A percentile compares a stretch with the other conserved stretches of the same genome.
Conservation (phyloP, 305 asterid genomes). For the Fraxinus sp. region DNA sequence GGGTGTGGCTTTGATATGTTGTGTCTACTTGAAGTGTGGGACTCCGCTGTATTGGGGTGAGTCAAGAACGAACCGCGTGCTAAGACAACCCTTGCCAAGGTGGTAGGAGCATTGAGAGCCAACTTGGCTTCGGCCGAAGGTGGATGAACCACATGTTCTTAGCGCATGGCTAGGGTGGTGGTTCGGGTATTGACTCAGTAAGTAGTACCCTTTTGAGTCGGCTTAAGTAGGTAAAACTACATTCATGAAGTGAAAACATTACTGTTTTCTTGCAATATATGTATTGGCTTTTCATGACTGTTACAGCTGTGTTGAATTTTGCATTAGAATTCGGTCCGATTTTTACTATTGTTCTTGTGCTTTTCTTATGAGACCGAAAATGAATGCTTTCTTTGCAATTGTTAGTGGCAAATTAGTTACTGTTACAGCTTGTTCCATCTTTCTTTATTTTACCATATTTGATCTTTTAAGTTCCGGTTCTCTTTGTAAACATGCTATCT, state of each 20-base stretch:
- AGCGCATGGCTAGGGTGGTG: slow-evolving; percentile 55
- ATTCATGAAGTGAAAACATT: neutral
- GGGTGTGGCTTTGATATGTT: neutral
- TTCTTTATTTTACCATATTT: neutral
- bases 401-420: no score
- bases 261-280: neutral
- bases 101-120: neutral
- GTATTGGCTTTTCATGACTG: neutral
- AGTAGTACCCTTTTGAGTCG: slow-evolving; percentile 11
- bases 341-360: neutral
- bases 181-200: slow-evolving; percentile 86
- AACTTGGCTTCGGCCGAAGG: neutral
- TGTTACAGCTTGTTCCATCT: no score
- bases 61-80: slow-evolving; percentile 8
- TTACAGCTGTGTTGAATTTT: neutral
- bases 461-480: no score
- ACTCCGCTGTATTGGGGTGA: neutral
- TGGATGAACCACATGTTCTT: slow-evolving; percentile 6
- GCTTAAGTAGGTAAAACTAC: neutral
- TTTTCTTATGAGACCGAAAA: no score
- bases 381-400: no score
- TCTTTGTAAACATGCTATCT: neutral
- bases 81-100: neutral
- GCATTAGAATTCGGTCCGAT: neutral
- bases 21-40: neutral